Conservation (phyloP, 1,139 yeast genomes). For the Yamadazyma oceani region DNA sequence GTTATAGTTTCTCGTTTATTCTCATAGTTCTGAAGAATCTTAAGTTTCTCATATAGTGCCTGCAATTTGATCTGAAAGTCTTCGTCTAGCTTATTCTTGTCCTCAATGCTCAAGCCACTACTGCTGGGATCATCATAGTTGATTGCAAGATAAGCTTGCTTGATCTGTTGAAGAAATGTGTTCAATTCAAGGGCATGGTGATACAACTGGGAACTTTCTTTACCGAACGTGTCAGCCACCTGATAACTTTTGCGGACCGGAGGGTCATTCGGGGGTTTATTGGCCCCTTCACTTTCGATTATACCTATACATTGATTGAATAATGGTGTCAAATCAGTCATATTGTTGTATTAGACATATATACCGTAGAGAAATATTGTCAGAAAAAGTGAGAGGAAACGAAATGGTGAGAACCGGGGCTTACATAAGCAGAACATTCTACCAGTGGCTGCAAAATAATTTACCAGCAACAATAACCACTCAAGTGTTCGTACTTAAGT, state of each 20-base stretch:
- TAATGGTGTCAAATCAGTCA: conserved; percentile 53
- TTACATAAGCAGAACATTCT: no score
- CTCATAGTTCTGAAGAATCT: conserved; percentile 52
- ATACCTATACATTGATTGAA: conserved; percentile 51
- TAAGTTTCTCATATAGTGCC: conserved; percentile 50
- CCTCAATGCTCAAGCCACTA: conserved; percentile 30
- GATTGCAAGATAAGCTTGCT: conserved; percentile 44
- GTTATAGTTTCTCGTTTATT: conserved; percentile 30
- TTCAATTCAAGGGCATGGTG: conserved; percentile 38
- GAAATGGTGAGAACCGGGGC: no score
- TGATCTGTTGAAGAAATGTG: conserved; percentile 38
- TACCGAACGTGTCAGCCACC: conserved; percentile 50
- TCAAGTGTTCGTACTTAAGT: no score
- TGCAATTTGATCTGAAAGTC: conserved; percentile 53
- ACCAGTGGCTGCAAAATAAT: no score
- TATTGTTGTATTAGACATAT: no score
- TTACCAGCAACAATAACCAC: no score
- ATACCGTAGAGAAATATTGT: no score
- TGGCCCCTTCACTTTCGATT: conserved; percentile 27
- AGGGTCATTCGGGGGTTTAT: not conserved
- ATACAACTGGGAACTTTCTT: conserved; percentile 50
- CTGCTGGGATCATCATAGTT: conserved; percentile 25
- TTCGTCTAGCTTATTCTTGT: conserved; percentile 56
- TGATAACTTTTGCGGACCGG: conserved; percentile 10
- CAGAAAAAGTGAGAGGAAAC: no score